Conservation (phyloP, 371 early-diverging fungal genomes). For the Mortierella sp. region DNA sequence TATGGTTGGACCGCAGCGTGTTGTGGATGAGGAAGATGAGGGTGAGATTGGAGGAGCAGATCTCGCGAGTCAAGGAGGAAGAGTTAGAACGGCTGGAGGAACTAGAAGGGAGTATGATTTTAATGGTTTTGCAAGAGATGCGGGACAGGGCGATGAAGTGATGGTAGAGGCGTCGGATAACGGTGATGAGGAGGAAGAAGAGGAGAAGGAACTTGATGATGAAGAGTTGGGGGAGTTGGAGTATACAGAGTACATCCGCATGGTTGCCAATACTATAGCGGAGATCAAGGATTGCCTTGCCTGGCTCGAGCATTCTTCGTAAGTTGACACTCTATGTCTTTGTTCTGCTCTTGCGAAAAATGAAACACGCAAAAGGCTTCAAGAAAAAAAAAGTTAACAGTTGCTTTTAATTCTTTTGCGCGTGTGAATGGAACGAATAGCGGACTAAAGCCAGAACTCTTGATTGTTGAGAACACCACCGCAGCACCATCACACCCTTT, state of each 20-base stretch:
- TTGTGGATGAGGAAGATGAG: background rate
- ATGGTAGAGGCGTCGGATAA: background rate
- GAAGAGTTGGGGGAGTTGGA: background rate
- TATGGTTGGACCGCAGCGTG: background rate
- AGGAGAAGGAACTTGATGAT: background rate
- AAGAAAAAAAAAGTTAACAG: no score
- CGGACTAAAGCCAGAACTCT: conserved; percentile 24
- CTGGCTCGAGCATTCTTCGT: conserved; percentile 41
- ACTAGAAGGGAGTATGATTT: background rate
- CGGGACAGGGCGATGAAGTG: background rate
- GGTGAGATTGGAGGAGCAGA: background rate
- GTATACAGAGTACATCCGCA: conserved; percentile 26
- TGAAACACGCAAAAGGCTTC: background rate
- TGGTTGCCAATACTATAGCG: conserved; percentile 25
- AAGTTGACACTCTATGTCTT: background rate
- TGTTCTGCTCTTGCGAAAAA: background rate
- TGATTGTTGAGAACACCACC: conserved; percentile 25
- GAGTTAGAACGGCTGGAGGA: background rate
- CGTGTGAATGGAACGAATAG: background rate
- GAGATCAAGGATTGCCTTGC: conserved; percentile 41
- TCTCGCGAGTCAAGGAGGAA: background rate
- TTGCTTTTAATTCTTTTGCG: no score
- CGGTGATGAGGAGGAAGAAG: background rate
- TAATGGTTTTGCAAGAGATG: background rate
- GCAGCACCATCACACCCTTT: background rate